A percentile compares a stretch with the other conserved stretches of the same genome.
These are phyloP conservation scores for Diaporthe velutina DNA, from an alignment of 2,329 filamentous ascomycete species.

Conservation along the genomic window DNA sequence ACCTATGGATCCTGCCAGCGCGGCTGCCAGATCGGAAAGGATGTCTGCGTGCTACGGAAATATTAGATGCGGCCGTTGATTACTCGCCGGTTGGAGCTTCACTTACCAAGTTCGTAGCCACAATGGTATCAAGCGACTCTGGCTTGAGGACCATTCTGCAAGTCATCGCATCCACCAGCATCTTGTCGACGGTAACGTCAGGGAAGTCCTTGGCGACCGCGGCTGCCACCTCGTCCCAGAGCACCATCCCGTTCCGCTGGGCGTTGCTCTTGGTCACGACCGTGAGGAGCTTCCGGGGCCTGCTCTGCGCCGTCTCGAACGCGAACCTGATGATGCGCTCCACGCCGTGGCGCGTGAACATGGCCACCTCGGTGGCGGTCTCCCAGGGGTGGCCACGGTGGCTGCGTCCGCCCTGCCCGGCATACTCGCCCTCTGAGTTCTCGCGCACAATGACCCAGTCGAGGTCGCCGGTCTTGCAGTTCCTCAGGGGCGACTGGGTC, in stretches of 20 bases:
- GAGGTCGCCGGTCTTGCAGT: conserved; percentile 63
- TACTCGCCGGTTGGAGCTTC: too few relatives aligned
- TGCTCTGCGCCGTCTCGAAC: conserved; percentile 65
- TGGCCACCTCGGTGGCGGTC: conserved; percentile 71
- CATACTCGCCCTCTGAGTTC: conserved; percentile 76
- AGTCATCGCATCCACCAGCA: conserved; percentile 69
- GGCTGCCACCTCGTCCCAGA: conserved; percentile 73
- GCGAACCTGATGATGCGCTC: conserved; percentile 74
- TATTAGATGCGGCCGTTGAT: background rate
- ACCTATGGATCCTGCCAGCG: conserved; percentile 76
- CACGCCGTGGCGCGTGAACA: conserved; percentile 72
- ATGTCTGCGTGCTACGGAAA: conserved; percentile 65
- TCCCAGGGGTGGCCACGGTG: conserved; percentile 70
- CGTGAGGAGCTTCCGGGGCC: conserved; percentile 70
- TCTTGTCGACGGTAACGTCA: conserved; percentile 72
- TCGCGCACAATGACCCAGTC: conserved; percentile 77
- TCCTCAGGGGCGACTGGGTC: conserved; percentile 66
- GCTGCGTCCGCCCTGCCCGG: conserved; percentile 72
- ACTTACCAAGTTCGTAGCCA: conserved; percentile 69
- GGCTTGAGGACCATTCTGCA: conserved; percentile 70
- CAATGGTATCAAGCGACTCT: conserved; percentile 70
- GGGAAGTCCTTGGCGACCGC: conserved; percentile 69
- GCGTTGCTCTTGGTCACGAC: conserved; percentile 77
- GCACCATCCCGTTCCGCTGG: conserved; percentile 75
- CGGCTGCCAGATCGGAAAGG: conserved; percentile 75